phyloP scores from a whole-genome alignment of 2,329 filamentous ascomycete genomes.

The Pseudophaeomoniella oleicola region DNA sequence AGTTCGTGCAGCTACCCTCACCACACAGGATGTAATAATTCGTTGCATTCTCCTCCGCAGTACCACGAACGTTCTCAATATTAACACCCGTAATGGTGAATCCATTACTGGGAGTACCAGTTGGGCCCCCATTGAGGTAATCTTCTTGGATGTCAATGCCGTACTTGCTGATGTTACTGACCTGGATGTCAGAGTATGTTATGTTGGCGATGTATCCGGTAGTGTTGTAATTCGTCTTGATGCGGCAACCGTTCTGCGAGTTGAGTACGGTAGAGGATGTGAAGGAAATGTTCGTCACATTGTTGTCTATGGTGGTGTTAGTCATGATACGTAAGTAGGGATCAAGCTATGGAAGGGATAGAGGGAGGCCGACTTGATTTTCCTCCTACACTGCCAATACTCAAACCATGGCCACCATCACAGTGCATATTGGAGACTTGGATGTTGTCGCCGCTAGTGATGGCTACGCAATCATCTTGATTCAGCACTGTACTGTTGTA shows the following conservation, averaged over 20 bases:
- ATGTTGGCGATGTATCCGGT: conserved; percentile 26
- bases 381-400: conserved; percentile 26
- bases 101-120: conserved; percentile 22
- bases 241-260: conserved; percentile 21
- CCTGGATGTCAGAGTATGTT: conserved; percentile 31
- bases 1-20: conserved; percentile 21
- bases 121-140: conserved; percentile 33
- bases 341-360: too few relatives aligned
- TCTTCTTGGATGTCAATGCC: conserved; percentile 40
- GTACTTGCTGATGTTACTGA: conserved; percentile 30
- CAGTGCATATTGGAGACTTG: conserved; percentile 10
- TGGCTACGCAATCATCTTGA: conserved; percentile 47
- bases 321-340: too few relatives aligned
- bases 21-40: conserved; percentile 25
- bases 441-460: conserved; percentile 34
- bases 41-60: conserved; percentile 15
- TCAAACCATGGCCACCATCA: conserved; percentile 18
- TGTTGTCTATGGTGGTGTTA: too few relatives aligned
- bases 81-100: conserved; percentile 20
- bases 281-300: conserved; percentile 25
- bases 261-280: conserved; percentile 13
- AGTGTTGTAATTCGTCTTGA: conserved; percentile 24
- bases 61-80: conserved; percentile 22
- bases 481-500: conserved; percentile 39
- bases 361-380: too few relatives aligned